These are phyloP conservation scores for Bisporella sp. DNA, from an alignment of 2,329 filamentous ascomycete species.

Conservation along the genomic window DNA sequence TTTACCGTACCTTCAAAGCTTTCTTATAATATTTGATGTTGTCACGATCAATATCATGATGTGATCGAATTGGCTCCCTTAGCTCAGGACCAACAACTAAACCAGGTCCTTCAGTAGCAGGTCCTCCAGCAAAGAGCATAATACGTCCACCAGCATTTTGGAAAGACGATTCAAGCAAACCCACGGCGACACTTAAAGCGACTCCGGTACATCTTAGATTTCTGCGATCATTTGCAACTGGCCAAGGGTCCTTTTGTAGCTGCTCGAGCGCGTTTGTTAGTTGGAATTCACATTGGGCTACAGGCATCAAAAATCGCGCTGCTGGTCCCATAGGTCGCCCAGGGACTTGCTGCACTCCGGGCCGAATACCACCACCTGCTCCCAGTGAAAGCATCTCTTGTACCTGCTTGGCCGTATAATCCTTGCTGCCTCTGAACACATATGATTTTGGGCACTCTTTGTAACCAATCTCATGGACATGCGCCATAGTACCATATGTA, in stretches of 20 bases:
- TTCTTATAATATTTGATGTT: conserved; percentile 99
- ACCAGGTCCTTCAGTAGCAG: conserved; percentile 91
- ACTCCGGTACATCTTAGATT: conserved; percentile 90
- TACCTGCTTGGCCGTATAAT: conserved; percentile 97
- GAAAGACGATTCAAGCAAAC: conserved; percentile 88
- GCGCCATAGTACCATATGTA: conserved; percentile 90
- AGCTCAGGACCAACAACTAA: conserved; percentile 95
- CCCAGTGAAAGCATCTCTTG: conserved; percentile 91
- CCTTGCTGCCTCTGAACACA: conserved; percentile 95
- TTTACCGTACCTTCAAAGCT: conserved; percentile 68
- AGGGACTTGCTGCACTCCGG: conserved; percentile 60
- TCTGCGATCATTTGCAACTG: conserved; percentile 87
- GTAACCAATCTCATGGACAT: conserved; percentile 97
- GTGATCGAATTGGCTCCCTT: conserved; percentile 91
- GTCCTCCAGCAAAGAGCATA: conserved; percentile 94
- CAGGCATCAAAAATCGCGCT: conserved; percentile 84
- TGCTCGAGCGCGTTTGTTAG: conserved; percentile 94
- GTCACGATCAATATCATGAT: conserved; percentile 97
- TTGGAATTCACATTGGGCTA: conserved; percentile 94
- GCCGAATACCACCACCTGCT: conserved; percentile 63
- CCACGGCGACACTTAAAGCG: conserved; percentile 90
- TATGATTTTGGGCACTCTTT: conserved; percentile 98
- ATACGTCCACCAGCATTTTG: conserved; percentile 91
- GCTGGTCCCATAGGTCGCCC: conserved; percentile 76
- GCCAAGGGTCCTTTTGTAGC: conserved; percentile 95